phyloP scores from a whole-genome alignment of 371 early-diverging fungal species.

The Batkoa obscura region DNA sequence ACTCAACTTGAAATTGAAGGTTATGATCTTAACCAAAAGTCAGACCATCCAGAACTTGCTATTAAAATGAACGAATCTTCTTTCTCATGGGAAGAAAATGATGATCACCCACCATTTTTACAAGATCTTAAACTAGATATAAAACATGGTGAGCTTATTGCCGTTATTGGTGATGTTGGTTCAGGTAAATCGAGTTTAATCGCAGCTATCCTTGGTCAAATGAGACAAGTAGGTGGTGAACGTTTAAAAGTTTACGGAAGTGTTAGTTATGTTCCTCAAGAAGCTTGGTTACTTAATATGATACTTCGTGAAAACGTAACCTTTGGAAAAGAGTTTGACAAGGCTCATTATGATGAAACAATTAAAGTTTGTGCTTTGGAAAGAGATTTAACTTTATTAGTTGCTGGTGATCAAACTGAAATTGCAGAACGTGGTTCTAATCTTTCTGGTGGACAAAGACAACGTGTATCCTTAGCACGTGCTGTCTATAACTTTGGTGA shows the following conservation, averaged over 20 bases:
- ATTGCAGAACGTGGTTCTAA: constrained; percentile 80
- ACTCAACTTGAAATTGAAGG: constrained; percentile 35
- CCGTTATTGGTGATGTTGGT: constrained; percentile 79
- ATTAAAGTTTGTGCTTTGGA: constrained; percentile 27
- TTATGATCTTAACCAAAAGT: constrained; percentile 13
- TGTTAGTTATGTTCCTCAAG: constrained; percentile 82
- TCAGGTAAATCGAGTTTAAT: constrained; percentile 68
- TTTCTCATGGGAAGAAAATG: constrained; percentile 41
- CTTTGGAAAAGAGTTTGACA: constrained; percentile 71
- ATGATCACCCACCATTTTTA: constrained; percentile 30
- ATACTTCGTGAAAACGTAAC: constrained; percentile 78
- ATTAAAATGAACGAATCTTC: constrained; percentile 19
- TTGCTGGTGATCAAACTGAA: constrained; percentile 61
- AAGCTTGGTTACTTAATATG: constrained; percentile 87
- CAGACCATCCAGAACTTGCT: constrained; percentile 13
- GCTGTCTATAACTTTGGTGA: constrained; percentile 27
- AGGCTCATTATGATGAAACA: constrained; percentile 23
- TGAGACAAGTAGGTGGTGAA: constrained; percentile 44
- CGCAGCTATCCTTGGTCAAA: constrained; percentile 70
- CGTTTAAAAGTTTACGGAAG: constrained; percentile 42
- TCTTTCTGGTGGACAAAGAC: constrained; percentile 75
- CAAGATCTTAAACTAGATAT: constrained; percentile 39
- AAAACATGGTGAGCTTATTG: constrained; percentile 37
- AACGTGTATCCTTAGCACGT: constrained; percentile 26
- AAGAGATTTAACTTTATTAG: constrained; percentile 43